Evolutionary conservation across 768 basidiomycete species (phyloP), one percentile per base, ranked within the genome.

Genomic region (Rickenella mellea): DNA sequence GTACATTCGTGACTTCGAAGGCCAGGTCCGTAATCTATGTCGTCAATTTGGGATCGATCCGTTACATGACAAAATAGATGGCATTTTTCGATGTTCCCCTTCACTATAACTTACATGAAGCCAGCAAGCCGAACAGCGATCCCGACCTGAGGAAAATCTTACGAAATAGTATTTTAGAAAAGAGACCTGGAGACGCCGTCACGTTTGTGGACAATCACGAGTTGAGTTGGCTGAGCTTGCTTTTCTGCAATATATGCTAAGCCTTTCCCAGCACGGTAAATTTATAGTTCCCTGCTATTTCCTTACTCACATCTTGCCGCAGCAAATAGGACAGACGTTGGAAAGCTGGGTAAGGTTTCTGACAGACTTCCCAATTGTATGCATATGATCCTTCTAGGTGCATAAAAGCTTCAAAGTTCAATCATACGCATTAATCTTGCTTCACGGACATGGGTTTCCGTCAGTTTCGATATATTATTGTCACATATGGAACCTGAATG

Each of bases 161-260:
- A 29, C 67, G 82, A 40, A 67, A 72, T 35, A 83, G 85, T 1
- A 58, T 97, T 9, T 70, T 88, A 14, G 68, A 80, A 43, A 54
- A 63, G 3, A 72, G 76, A 46, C 90, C 92, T 2, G 65, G 71
- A 21, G 86, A 91, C 55, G 85, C 91, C 4, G 87, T 96, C 5
- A 90, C 87, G 0, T 90, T 90, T 53, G 87, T 90, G 6, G 87
- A 91, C 52, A 91, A 90, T 58, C 87, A 91, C 50, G 88, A 91
- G 87, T 88, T 36, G 48, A 61, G 81, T 63, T 8, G 27, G 40
- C 27, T 21, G 27, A 41, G 3, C 9, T 44, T 43, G 8, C 14
- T 31, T 6, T 26, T 41, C 22, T 46, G 49, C 35, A 32, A 31
- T 31, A 27, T 31, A 44, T 32, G 12, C 31, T 29, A 9, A 44